A percentile compares a stretch with the other conserved stretches of the same genome.
phyloP scores from a whole-genome alignment of 2,329 filamentous ascomycete genomes.

The Ophiocordyceps camponoti-leonardi region DNA sequence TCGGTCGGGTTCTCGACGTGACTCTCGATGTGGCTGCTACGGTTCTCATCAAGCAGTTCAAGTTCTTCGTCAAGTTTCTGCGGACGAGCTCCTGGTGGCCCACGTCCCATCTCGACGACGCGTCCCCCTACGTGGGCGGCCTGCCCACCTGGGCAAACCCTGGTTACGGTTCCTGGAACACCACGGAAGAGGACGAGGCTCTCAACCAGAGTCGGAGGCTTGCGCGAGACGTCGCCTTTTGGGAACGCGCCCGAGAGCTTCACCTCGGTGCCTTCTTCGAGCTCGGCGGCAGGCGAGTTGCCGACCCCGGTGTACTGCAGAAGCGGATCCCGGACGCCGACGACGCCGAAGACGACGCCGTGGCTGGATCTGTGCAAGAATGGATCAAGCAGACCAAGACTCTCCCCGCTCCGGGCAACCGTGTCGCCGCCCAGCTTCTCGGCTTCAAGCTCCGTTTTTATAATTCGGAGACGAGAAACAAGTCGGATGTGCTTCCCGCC shows the following conservation, averaged over 20 bases:
- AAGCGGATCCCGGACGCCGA: conserved; percentile 19
- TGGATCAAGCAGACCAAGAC: conserved; percentile 75
- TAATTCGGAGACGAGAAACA: conserved; percentile 58
- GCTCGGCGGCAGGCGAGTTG: conserved; percentile 55
- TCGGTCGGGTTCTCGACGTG: conserved; percentile 84
- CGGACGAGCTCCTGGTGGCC: conserved; percentile 96
- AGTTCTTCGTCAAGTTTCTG: conserved; percentile 88
- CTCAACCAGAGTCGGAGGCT: conserved; percentile 37
- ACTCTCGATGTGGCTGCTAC: conserved; percentile 91
- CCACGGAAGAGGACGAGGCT: conserved; percentile 51
- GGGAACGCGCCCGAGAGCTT: conserved; percentile 57
- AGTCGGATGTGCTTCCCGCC: conserved; percentile 64
- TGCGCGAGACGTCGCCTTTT: conserved; percentile 59
- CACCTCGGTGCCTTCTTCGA: conserved; percentile 82
- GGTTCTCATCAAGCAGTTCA: conserved; percentile 78
- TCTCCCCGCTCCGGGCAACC: conserved; percentile 69
- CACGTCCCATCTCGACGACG: conserved; percentile 31
- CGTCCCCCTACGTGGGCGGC: conserved; percentile 33
- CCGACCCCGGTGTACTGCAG: conserved; percentile 36
- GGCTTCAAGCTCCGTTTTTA: conserved; percentile 98
- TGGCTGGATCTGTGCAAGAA: conserved; percentile 40
- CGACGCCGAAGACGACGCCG: conserved; percentile 23
- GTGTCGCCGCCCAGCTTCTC: conserved; percentile 81
- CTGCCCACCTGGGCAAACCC: conserved; percentile 80
- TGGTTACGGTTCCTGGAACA: conserved; percentile 42